Conservation (phyloP, 371 early-diverging fungal genomes). For the Mucor racemosus region DNA sequence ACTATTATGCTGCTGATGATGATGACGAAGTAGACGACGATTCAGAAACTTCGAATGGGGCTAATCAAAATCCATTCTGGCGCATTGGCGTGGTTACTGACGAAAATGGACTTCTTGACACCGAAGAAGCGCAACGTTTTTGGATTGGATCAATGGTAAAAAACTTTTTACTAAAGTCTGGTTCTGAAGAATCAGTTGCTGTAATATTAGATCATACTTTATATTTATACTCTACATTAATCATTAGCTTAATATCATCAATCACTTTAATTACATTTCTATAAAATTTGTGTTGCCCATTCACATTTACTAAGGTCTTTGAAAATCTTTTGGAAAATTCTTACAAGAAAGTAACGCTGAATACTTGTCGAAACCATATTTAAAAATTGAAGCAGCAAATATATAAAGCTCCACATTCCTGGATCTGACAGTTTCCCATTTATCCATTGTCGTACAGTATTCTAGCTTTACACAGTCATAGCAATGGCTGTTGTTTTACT, state of each 20-base stretch:
- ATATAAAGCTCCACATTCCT: no score
- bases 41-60: not conserved
- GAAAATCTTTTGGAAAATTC: no score
- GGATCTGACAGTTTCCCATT: no score
- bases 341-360: no score
- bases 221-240: not conserved
- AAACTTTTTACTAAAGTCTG: not conserved
- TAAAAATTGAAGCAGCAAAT: no score
- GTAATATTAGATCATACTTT: not conserved
- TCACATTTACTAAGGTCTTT: no score
- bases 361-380: no score
- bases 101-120: constrained; percentile 4
- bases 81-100: constrained; percentile 9
- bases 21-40: constrained; percentile 2
- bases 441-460: no score
- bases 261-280: not conserved
- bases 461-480: no score
- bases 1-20: not conserved
- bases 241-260: not conserved
- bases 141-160: constrained; percentile 11
- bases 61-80: not conserved
- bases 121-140: constrained; percentile 8
- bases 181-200: not conserved
- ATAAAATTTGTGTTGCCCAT: not conserved
- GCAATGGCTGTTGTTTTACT: no score